Percentiles rank a stretch among this genome's conserved stretches.
Evolutionary conservation across 768 basidiomycete genomes (phyloP).

Genomic region (Phylloporus sp.): DNA sequence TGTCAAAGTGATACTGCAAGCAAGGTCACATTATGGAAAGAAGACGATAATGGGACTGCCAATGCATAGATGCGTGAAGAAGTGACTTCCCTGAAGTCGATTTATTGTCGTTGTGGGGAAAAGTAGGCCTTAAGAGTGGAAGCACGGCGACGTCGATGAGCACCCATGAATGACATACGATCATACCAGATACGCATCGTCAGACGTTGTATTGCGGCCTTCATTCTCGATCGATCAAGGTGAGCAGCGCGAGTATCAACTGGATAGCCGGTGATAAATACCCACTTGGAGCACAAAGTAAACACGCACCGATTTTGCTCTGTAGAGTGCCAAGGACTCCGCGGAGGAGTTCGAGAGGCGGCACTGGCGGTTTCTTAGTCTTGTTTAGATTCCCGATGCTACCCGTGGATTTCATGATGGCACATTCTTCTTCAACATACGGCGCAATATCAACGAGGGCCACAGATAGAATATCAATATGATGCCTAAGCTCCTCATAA

Average conservation of each 20-base stretch:
- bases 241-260: constrained; percentile 72
- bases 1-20: not conserved
- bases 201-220: constrained; percentile 61
- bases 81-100: not conserved
- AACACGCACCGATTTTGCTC: constrained; percentile 53
- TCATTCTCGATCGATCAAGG: constrained; percentile 70
- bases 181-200: constrained; percentile 63
- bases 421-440: constrained; percentile 49
- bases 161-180: constrained; percentile 34
- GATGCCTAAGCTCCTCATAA: constrained; percentile 54
- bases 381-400: constrained; percentile 24
- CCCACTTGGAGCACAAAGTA: not conserved
- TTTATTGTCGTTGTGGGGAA: constrained; percentile 21
- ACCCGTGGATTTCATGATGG: constrained; percentile 6
- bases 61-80: not conserved
- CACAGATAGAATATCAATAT: constrained; percentile 52
- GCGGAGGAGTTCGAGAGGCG: constrained; percentile 46
- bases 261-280: constrained; percentile 20
- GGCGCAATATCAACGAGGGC: constrained; percentile 54
- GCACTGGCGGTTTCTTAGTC: constrained; percentile 29
- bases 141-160: constrained; percentile 12
- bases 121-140: constrained; percentile 31
- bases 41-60: not conserved
- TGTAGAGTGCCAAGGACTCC: constrained; percentile 48
- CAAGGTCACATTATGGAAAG: not conserved